Evolutionary conservation across 2,329 filamentous ascomycete genomes (phyloP), one percentile per base, ranked within the genome.

Genomic region (Fusarium sarcochroum): DNA sequence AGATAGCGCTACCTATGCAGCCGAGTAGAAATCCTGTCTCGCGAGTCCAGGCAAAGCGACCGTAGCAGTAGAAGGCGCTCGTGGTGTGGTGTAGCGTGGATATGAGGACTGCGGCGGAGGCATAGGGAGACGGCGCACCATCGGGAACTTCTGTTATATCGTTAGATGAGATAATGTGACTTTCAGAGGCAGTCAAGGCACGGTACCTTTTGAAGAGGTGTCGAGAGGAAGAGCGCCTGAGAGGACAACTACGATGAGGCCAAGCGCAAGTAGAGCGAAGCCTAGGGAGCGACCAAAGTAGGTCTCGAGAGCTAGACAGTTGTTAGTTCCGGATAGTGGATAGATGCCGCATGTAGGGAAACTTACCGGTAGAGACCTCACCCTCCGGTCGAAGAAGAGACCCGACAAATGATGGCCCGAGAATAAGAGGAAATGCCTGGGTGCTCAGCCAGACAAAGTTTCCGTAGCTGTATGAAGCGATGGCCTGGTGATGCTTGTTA

Each of bases 261-360:
- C 89, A 27, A 95, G 80, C 11, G 88, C 81, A 21, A 94, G 81
- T 44, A 93, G 85, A 30, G 89, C 82, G 58, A 94, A 82, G 66
- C 91, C 92, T 2, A 93, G 85, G 27, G 86, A 88, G 41, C 92
- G 90, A 51, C 89, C 89, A 77, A 94, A 90, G 84, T 95, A 95
- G 57, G 87, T 80, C 78, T 94, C 91, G 32, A 93, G 82, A 23
- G 63, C 73, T 75, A n/a, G n/a, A 37, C 80, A n/a, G 25, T 17
- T 42, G 27, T 57, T 57, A 56, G 40, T 53, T 54, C 35, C 20
- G 15, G 32, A 51, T 18, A 17, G 17, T 34, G 10, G 14, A 40
- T 25, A 30, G 4, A 5, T n/a, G 5, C 10, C 23, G 3, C 20
- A 20, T 23, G 14, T 10, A 11, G 13, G 11, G 5, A 23, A 9